Percentiles rank a stretch among this genome's conserved stretches.
These are phyloP conservation scores for Drechslerella stenobrocha DNA, from an alignment of 2,329 filamentous ascomycete genomes.

Conservation along the genomic window DNA sequence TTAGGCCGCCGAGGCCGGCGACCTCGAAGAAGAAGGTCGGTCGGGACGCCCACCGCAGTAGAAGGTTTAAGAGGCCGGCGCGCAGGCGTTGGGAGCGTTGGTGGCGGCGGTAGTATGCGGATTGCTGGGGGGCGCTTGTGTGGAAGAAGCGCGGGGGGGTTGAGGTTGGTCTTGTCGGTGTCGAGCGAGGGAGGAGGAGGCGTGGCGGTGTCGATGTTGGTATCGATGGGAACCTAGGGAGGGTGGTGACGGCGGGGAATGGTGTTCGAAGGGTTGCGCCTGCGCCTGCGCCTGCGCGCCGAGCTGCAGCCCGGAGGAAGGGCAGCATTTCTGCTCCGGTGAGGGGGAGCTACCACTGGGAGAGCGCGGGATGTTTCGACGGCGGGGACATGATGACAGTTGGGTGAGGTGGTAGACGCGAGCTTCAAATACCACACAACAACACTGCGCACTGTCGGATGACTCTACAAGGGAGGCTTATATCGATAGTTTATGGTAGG, in stretches of 20 bases:
- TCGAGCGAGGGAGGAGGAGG: neutral
- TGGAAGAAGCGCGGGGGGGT: conserved; percentile 16
- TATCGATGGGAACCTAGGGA: neutral
- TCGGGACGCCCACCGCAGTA: conserved; percentile 36
- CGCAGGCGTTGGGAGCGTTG: conserved; percentile 29
- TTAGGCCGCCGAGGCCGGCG: conserved; percentile 25
- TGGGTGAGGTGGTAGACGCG: neutral
- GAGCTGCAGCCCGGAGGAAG: neutral
- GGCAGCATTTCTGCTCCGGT: neutral
- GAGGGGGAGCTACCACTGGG: neutral
- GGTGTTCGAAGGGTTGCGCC: too few relatives aligned
- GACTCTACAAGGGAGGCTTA: neutral
- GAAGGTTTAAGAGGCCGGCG: conserved; percentile 2
- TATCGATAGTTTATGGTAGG: too few relatives aligned
- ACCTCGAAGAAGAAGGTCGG: conserved; percentile 39
- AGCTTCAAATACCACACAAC: conserved; percentile 2
- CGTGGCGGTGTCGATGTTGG: neutral
- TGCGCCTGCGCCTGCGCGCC: too few relatives aligned
- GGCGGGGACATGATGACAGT: neutral
- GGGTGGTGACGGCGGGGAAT: neutral
- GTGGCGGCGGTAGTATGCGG: conserved; percentile 13
- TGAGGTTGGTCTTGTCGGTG: neutral
- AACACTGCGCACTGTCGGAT: too few relatives aligned
- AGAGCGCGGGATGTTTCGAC: neutral
- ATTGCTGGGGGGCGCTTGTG: conserved; percentile 10